Base-by-base conservation (phyloP, 352 stramenopile genomes). In the Phytophthora cryptogea region DNA sequence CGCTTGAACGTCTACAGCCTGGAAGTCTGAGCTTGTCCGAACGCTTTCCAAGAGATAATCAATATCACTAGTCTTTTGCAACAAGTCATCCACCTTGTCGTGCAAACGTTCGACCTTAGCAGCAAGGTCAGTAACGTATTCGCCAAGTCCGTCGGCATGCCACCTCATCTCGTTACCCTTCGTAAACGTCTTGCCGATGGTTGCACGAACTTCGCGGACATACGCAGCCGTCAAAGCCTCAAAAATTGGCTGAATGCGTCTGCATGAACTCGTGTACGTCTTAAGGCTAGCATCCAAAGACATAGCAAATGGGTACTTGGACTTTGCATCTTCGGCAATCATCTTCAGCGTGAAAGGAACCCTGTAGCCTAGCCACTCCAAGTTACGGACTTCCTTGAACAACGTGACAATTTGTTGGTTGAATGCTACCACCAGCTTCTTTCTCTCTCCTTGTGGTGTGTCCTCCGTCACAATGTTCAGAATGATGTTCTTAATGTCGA, bases 321-420 rank as follows among this genome's bases (percentile, higher is more conserved):
- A 83, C 64, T 98, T 96, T 11, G 97, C 95, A 76, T 99, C 97
- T 72, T 99, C 95, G 2, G 97, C 89, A 42, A 98, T 97, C 70
- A 98, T 92, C 52, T 97, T 93, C 45, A 96, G 62, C 9, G 95
- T 99, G 51, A 98, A 96, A 16, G 97, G 97, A 32, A 99, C 96
- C 17, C 88, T 86, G 59, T 99, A 99, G 14, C 96, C 96, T 10
- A 99, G 71, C 97, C 97, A 99, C 60, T 99, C 95, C 30, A 99
- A 73, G 68, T 99, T 98, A 35, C 96, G 89, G 40, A 99, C 97
- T 82, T 99, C 97, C 66, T 99, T 99, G 68, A 99, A 99, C 30
- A 99, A 73, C 31, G 94, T 94, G 31, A 99, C 94, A 62, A 97
- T 98, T 70, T 98, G 96, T 62, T 98, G 90, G 66, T 99, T 98